A percentile compares a stretch with the other conserved stretches of the same genome.
Evolutionary conservation across 371 early-diverging fungal genomes (phyloP).

Genomic region (Mortierella sp.): DNA sequence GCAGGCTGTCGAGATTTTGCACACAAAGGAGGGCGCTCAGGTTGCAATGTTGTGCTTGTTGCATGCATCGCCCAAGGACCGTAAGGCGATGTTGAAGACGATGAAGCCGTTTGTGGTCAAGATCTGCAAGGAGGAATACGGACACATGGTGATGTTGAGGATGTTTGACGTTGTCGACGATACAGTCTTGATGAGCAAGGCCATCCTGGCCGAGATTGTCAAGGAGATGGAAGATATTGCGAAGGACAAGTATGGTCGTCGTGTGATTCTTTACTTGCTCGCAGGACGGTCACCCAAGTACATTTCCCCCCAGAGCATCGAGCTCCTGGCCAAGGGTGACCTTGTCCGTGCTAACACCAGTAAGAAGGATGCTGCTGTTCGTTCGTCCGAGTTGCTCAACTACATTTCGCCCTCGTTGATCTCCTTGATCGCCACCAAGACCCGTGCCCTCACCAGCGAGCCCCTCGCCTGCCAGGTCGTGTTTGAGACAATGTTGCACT

Average conservation of each 20-base stretch:
- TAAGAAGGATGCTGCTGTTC: constrained; percentile 79
- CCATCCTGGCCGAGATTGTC: constrained; percentile 75
- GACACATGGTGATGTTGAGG: constrained; percentile 87
- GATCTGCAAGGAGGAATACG: constrained; percentile 92
- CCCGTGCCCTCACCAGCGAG: constrained; percentile 68
- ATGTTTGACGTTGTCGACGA: constrained; percentile 94
- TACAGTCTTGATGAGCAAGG: constrained; percentile 89
- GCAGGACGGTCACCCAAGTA: constrained; percentile 81
- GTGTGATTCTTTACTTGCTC: constrained; percentile 80
- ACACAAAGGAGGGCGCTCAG: constrained; percentile 92
- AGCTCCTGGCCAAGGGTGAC: constrained; percentile 74
- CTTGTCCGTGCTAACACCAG: constrained; percentile 71
- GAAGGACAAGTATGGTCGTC: constrained; percentile 81
- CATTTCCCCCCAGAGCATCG: constrained; percentile 74
- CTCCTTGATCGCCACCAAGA: constrained; percentile 68
- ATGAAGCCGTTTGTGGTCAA: constrained; percentile 88
- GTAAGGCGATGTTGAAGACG: constrained; percentile 90
- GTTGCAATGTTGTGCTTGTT: constrained; percentile 87
- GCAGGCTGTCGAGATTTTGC: constrained; percentile 88
- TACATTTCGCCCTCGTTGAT: constrained; percentile 72
- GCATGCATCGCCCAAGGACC: constrained; percentile 86
- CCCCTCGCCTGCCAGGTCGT: constrained; percentile 79
- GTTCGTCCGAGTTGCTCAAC: constrained; percentile 73
- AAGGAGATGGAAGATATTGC: constrained; percentile 72
- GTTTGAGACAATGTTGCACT: constrained; percentile 79